These are phyloP conservation scores for Teunomyces funiuensis DNA, from an alignment of 805 yeast species.

Conservation along the genomic window DNA sequence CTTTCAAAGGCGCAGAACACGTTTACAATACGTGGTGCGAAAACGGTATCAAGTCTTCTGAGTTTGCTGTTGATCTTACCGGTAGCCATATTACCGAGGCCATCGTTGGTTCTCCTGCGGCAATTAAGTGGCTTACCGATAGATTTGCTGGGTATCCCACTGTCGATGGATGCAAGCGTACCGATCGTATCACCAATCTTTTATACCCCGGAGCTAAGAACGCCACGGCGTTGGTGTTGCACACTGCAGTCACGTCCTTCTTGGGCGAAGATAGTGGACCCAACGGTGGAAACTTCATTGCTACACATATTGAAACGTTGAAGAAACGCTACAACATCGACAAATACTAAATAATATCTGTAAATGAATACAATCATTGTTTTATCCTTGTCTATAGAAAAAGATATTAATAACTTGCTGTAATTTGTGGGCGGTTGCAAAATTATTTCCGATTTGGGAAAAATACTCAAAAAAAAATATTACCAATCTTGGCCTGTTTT, in stretches of 20 bases:
- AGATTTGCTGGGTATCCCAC: conserved; percentile 15
- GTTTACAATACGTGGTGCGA: conserved; percentile 12
- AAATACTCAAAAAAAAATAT: no score
- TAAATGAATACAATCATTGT: no score
- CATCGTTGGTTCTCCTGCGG: conserved; percentile 14
- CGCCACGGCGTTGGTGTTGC: neutral
- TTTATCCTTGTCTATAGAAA: no score
- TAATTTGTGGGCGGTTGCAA: no score
- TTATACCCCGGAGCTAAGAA: conserved; percentile 37
- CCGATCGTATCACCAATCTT: conserved; percentile 49
- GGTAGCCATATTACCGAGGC: conserved; percentile 18
- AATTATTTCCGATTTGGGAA: no score
- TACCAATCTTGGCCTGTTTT: no score
- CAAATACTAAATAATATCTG: no score
- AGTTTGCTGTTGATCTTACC: conserved; percentile 5
- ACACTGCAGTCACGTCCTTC: neutral
- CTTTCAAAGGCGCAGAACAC: conserved; percentile 9
- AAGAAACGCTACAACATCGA: no score
- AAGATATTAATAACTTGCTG: no score
- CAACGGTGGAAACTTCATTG: neutral
- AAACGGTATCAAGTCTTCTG: conserved; percentile 9
- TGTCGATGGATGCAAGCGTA: conserved; percentile 17
- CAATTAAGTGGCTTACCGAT: conserved; percentile 18
- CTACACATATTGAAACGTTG: no score
- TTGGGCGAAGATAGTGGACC: neutral